Base-by-base conservation (phyloP, 257 asterid species). In the Mitragyna speciosa region DNA sequence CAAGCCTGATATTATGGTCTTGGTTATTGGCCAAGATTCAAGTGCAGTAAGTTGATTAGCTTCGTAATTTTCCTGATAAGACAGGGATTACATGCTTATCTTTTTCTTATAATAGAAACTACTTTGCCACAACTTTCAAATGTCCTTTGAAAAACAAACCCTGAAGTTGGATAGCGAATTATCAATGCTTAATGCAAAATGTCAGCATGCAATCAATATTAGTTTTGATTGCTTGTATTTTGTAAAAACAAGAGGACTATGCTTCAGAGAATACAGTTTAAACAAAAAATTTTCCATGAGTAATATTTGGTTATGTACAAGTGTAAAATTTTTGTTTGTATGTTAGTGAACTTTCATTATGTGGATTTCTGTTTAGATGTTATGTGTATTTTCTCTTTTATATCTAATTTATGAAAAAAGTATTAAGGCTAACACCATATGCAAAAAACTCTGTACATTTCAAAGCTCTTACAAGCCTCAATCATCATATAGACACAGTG, bases 21-120 rank as follows among this genome's bases (percentile, higher is more conserved):
- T 95, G 73, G 98, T 91, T 68, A 86, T 92, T 75, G 99, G 99
- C 77, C 97, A 89, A 86, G 99, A 95, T 82, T 93, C 99, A 41
- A 92, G 97, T 79, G 98, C 97, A 19, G 99, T 93, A 86, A 93
- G 97, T 88, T 82, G 26, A 28, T 31, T 20, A 19, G 17, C 70
- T 28, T 48, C 8, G 19, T 58, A 15, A 19, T 70, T 70, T 39
- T 31, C 17, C 1, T 77, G 70, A 7, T 41, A 30, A 6, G 41
- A 7, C 22, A 47, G n/a, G 1, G 41, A 33, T 39, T 12, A 11
- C 7, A 36, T n/a, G 64, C 73, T 59, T 28, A 12, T 24, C 64
- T 31, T 39, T 28, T 73, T 24, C 77, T 30, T 17, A 75, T 72
- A 54, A 36, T 63, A 51, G 43, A 41, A 72, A 48, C 63, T 77